Evolutionary conservation across 352 stramenopile genomes (phyloP).

Genomic region (Globisporangium sylvaticum): DNA sequence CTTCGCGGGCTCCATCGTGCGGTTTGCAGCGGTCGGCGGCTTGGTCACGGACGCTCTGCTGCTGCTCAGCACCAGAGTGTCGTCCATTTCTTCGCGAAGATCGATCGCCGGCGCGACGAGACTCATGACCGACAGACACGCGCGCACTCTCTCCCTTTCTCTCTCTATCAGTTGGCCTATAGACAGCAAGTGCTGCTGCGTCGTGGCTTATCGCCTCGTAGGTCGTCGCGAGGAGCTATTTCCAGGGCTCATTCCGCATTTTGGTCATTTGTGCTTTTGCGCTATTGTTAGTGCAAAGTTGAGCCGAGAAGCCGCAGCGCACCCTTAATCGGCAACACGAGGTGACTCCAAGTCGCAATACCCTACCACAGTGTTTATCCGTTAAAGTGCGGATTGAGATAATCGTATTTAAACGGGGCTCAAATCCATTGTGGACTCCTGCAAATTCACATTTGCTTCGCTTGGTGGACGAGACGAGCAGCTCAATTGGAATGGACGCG

Average conservation of each 20-base stretch:
- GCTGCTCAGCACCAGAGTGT: background rate
- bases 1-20: constrained; percentile 25
- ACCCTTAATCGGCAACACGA: background rate
- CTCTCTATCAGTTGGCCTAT: background rate
- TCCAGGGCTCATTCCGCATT: background rate
- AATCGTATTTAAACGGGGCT: background rate
- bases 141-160: background rate
- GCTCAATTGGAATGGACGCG: constrained; percentile 16
- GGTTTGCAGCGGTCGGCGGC: background rate
- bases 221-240: background rate
- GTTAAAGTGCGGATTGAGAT: constrained; percentile 4
- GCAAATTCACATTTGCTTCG: background rate
- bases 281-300: constrained; percentile 3
- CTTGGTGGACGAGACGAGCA: constrained; percentile 8
- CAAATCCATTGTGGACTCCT: background rate
- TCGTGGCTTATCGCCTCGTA: background rate
- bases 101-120: constrained; percentile 32
- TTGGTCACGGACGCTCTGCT: background rate
- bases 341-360: background rate
- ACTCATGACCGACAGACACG: constrained; percentile 25
- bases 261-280: background rate
- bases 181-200: background rate
- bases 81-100: constrained; percentile 53
- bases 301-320: background rate
- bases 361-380: background rate